These are phyloP conservation scores for Anthoceros angustus DNA, from an alignment of 225 moss, liverwort and hornwort genomes.

Conservation along the genomic window DNA sequence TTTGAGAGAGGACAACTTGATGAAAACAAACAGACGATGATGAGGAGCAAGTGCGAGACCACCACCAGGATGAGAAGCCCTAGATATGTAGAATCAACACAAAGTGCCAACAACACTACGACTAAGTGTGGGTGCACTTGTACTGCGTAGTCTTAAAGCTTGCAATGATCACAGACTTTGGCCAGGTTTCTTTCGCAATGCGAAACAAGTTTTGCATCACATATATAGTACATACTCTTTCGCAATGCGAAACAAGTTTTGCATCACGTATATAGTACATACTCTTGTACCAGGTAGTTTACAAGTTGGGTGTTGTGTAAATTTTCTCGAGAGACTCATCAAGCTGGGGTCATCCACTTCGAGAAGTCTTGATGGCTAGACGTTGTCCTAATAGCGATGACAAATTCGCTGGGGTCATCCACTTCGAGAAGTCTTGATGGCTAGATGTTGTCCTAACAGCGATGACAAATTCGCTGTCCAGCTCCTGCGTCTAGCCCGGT, in stretches of 20 bases:
- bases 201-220: too few species aligned
- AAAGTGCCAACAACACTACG: not conserved
- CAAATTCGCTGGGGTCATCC: conserved; percentile 39
- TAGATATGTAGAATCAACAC: not conserved
- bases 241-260: too few species aligned
- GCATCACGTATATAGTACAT: not conserved
- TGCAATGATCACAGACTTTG: too few species aligned
- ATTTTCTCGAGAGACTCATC: conserved; percentile 43
- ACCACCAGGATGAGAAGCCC: too few species aligned
- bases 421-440: conserved; percentile 38
- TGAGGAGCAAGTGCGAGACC: too few species aligned
- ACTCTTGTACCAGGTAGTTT: conserved; percentile 66
- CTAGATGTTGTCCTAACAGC: conserved; percentile 62
- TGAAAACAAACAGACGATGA: too few species aligned
- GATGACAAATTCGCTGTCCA: conserved; percentile 39
- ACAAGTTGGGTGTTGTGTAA: conserved; percentile 48
- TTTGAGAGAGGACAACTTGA: too few species aligned
- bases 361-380: conserved; percentile 43
- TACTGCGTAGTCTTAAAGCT: too few species aligned
- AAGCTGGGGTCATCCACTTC: conserved; percentile 45
- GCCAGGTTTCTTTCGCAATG: too few species aligned
- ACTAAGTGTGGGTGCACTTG: too few species aligned
- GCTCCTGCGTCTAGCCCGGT: conserved; percentile 3
- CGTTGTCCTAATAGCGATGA: conserved; percentile 56
- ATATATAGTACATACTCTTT: conserved; percentile 21